Base-by-base conservation (phyloP, 352 stramenopile genomes). In the Pythium angustatum region DNA sequence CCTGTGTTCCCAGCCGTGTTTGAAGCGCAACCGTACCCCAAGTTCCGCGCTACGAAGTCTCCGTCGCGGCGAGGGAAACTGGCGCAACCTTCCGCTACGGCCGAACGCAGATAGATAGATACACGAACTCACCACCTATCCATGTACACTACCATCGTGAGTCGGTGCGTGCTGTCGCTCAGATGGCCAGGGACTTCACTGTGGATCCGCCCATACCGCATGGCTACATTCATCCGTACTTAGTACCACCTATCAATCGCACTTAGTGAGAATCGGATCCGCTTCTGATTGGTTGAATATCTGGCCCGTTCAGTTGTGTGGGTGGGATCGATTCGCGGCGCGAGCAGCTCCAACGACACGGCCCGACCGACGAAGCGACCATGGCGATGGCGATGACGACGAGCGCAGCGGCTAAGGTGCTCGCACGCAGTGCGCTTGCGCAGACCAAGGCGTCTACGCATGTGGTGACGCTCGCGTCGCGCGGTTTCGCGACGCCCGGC, bases 401-500 rank as follows among this genome's bases (percentile, higher is more conserved):
- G 48, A 47, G 24, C n/a, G 48, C 51, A 49, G 58, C 48, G 36
- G 58, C 51, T 21, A 66, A 58, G 48, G 53, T 52, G 19, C 43
- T 62, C 14, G 43, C 52, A 54, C 62, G 62, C 64, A 80, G 67
- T 47, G 62, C 68, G 28, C 47, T 55, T n/a, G 34, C 44, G 40
- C 36, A 51, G 53, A 22, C 36, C 57, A 57, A 49, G 41, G 48
- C 45, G 26, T 57, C 57, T 22, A 54, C 51, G 40, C 66, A 63
- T 26, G 54, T 68, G 5, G 40, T 52, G 59, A 54, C 64, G 40
- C 55, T 57, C 5, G 54, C 47, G 38, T 62, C 60, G 54, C 78
- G 77, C 14, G 61, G 68, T 33, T 87, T 87, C 40, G 80, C 78
- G 22, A 66, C 57, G 31, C 57, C 57, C 22, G 33, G 74, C 40